Evolutionary conservation across 2,329 filamentous ascomycete species (phyloP).

Genomic region (Pseudopithomyces chartarum): DNA sequence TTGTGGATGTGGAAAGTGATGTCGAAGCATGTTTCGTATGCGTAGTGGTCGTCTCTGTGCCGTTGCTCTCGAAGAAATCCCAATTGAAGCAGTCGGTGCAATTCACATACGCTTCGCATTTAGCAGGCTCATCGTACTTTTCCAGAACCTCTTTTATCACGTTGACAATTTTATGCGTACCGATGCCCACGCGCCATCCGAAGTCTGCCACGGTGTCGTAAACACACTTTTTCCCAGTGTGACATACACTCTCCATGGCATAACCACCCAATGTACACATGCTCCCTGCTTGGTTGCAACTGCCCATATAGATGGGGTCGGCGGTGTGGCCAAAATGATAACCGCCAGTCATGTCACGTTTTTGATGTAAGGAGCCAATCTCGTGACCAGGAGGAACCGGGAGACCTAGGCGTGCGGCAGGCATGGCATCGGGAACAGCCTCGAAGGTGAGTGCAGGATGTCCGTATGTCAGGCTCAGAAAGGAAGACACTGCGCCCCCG

Average conservation of each 20-base stretch:
- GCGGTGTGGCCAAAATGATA: slow-evolving; percentile 96
- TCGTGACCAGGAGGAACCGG: slow-evolving; percentile 81
- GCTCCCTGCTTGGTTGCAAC: slow-evolving; percentile 87
- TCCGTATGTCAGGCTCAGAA: slow-evolving; percentile 89
- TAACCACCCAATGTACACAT: slow-evolving; percentile 91
- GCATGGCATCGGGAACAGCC: slow-evolving; percentile 87
- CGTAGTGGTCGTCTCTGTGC: slow-evolving; percentile 72
- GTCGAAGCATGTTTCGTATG: slow-evolving; percentile 43
- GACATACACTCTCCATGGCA: slow-evolving; percentile 90
- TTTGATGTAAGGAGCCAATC: slow-evolving; percentile 67
- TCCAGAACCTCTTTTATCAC: slow-evolving; percentile 88
- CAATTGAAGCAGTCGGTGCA: slow-evolving; percentile 91
- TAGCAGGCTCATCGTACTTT: slow-evolving; percentile 79
- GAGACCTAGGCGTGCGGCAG: slow-evolving; percentile 81
- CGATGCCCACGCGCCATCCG: slow-evolving; percentile 88
- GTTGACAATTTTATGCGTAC: slow-evolving; percentile 85
- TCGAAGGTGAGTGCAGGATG: slow-evolving; percentile 91
- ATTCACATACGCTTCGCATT: slow-evolving; percentile 73
- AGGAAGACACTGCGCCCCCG: slow-evolving; percentile 84
- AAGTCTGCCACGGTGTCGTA: slow-evolving; percentile 93
- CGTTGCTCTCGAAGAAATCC: slow-evolving; percentile 95
- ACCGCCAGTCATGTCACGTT: slow-evolving; percentile 67
- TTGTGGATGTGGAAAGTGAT: slow-evolving; percentile 61
- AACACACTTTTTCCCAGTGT: slow-evolving; percentile 83
- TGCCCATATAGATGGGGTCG: slow-evolving; percentile 92